A percentile compares a stretch with the other conserved stretches of the same genome.
Conservation (phyloP, 2,329 filamentous ascomycete genomes). For the Fusarium albosuccineum region DNA sequence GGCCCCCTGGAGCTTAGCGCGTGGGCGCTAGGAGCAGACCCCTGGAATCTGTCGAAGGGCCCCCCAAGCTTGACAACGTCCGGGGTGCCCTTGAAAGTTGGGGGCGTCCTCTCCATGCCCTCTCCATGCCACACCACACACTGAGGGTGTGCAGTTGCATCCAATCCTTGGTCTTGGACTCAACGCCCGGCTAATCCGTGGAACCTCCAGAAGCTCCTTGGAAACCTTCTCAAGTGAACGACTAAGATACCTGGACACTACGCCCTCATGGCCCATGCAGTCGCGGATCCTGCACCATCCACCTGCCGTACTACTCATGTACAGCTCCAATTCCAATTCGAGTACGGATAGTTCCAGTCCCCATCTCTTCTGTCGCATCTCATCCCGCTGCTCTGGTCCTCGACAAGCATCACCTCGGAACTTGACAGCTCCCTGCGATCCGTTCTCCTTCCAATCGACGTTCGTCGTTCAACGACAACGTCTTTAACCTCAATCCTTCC, state of each 20-base stretch:
- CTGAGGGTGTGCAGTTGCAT: not conserved
- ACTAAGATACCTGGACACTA: not conserved
- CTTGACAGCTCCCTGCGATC: constrained; percentile 14
- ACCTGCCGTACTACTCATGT: constrained; percentile 7
- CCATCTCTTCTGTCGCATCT: constrained; percentile 14
- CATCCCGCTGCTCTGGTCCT: constrained; percentile 39
- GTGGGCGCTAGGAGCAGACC: not conserved
- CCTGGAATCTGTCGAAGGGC: constrained; percentile 18
- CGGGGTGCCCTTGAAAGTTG: too few relatives aligned
- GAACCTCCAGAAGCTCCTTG: not conserved
- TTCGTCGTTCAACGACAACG: not conserved
- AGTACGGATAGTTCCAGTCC: not conserved
- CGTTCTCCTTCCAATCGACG: constrained; percentile 22
- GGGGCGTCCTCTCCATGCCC: too few relatives aligned
- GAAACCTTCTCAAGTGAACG: not conserved
- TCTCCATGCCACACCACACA: too few relatives aligned
- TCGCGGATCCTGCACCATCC: not conserved
- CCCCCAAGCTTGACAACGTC: not conserved
- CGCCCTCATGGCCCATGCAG: not conserved
- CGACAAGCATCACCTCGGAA: constrained; percentile 41
- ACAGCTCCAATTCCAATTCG: not conserved
- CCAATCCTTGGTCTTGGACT: not conserved
- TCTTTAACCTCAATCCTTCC: constrained; percentile 17
- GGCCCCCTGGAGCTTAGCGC: constrained; percentile 35
- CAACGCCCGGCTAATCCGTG: not conserved